Evolutionary conservation across 2,329 filamentous ascomycete species (phyloP).

Genomic region (Periconia digitata): DNA sequence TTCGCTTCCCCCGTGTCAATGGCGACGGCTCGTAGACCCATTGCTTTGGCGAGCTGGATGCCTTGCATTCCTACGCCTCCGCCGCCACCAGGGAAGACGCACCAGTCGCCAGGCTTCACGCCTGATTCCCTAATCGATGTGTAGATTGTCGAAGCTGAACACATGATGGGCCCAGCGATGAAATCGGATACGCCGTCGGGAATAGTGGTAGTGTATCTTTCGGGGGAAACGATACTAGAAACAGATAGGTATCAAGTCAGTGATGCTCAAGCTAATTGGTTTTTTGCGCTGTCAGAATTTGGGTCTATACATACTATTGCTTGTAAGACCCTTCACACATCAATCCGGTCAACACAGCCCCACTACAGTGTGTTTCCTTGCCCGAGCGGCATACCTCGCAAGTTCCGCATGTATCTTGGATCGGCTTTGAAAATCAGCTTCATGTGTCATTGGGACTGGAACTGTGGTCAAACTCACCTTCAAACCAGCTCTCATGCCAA

Average conservation of each 20-base stretch:
- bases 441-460: background rate
- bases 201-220: conserved; percentile 57
- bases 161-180: conserved; percentile 64
- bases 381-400: conserved; percentile 53
- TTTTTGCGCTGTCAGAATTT: too few species aligned
- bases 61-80: conserved; percentile 62
- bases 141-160: conserved; percentile 61
- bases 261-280: background rate
- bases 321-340: conserved; percentile 54
- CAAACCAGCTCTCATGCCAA: conserved; percentile 38
- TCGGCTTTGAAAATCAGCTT: conserved; percentile 14
- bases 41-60: conserved; percentile 49
- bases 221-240: conserved; percentile 51
- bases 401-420: conserved; percentile 36
- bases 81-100: conserved; percentile 48
- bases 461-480: conserved; percentile 26
- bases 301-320: conserved; percentile 53
- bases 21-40: conserved; percentile 41
- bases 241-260: background rate
- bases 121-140: conserved; percentile 55
- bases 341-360: conserved; percentile 51
- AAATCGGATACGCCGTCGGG: conserved; percentile 58
- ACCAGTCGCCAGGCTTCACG: conserved; percentile 54
- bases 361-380: conserved; percentile 56
- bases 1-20: conserved; percentile 42